Conservation (phyloP, 768 basidiomycete genomes). For the Inosperma sp. region DNA sequence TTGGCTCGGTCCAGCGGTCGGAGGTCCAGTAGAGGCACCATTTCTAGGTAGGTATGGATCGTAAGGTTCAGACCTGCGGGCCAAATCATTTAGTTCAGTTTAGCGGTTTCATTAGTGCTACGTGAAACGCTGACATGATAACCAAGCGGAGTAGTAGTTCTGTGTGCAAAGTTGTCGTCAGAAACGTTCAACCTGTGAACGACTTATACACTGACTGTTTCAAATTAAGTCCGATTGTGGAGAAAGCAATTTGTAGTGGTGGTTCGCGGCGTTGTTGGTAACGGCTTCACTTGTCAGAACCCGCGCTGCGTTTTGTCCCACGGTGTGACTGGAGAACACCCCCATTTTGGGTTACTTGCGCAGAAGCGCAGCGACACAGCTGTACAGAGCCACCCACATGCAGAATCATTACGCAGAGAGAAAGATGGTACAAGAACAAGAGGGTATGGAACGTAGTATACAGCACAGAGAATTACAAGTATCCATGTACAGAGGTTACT, state of each 20-base stretch:
- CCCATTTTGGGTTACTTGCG: too few relatives aligned
- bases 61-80: conserved; percentile 89
- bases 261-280: neutral
- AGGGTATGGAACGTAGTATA: too few relatives aligned
- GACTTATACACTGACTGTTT: neutral
- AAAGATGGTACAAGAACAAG: too few relatives aligned
- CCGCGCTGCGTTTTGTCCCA: neutral
- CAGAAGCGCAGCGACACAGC: too few relatives aligned
- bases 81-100: neutral
- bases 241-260: neutral
- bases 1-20: conserved; percentile 41
- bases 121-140: too few relatives aligned
- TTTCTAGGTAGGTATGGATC: conserved; percentile 95
- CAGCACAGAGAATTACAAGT: neutral
- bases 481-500: neutral
- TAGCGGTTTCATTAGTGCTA: too few relatives aligned
- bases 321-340: conserved; percentile 2
- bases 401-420: too few relatives aligned
- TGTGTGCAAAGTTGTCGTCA: too few relatives aligned
- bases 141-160: too few relatives aligned
- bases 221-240: too few relatives aligned
- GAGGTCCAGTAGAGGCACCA: conserved; percentile 58
- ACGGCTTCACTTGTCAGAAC: neutral
- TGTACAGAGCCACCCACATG: too few relatives aligned
- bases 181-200: too few relatives aligned